Conservation (phyloP, 345 rosid genomes). For the Eucalyptus tenuipes region DNA sequence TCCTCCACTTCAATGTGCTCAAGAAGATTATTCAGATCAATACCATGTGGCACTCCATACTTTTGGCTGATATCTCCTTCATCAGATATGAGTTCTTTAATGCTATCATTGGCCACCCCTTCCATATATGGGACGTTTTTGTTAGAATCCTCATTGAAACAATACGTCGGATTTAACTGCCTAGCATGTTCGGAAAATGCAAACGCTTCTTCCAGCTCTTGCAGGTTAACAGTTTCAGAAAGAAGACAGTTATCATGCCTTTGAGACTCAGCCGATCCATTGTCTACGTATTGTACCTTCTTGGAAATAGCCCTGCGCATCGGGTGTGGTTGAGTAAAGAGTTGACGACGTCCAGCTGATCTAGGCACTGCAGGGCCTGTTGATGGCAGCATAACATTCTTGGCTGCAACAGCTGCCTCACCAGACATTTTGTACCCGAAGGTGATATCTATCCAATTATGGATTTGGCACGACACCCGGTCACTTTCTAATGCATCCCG, state of each 20-base stretch:
- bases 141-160: conserved; percentile 2
- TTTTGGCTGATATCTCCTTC: conserved; percentile 15
- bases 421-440: conserved; percentile 96
- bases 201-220: conserved; percentile 65
- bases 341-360: conserved; percentile 84
- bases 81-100: conserved; percentile 8
- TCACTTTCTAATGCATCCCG: conserved; percentile 81
- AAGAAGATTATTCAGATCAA: conserved; percentile 55
- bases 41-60: conserved; percentile 11
- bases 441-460: conserved; percentile 86
- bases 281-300: conserved; percentile 8
- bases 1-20: conserved; percentile 48
- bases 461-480: conserved; percentile 57
- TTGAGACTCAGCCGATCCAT: conserved; percentile 13
- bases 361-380: conserved; percentile 54
- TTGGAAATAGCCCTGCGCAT: conserved; percentile 25
- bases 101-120: conserved; percentile 14
- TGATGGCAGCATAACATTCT: conserved; percentile 89
- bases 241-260: conserved; percentile 25
- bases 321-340: conserved; percentile 71
- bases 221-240: conserved; percentile 37
- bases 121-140: conserved; percentile 11
- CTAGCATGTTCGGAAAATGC: conserved; percentile 62
- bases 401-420: conserved; percentile 74
- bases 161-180: conserved; percentile 54